A percentile compares a stretch with the other conserved stretches of the same genome.
Conservation (phyloP, 306 rosid species). For the Nissolia schottii region DNA sequence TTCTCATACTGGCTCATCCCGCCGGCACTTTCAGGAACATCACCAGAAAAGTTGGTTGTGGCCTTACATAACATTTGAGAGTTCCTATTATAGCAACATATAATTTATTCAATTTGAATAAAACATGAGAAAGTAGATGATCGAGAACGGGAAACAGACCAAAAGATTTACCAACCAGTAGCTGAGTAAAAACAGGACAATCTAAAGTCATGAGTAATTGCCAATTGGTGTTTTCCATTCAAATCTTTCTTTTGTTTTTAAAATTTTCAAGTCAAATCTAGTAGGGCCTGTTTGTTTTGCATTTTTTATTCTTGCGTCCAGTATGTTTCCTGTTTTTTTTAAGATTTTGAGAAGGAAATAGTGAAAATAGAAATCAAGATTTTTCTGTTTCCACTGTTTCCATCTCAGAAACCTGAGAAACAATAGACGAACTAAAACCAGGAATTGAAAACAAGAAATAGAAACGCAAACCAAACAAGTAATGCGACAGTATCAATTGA, state of each 20-base stretch:
- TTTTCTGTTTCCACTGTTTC: no score
- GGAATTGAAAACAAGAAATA: no score
- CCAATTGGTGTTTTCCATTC: background rate
- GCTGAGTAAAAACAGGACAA: background rate
- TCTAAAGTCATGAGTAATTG: background rate
- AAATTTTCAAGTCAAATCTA: background rate
- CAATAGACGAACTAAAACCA: no score
- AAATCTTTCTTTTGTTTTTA: background rate
- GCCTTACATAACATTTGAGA: conserved; percentile 58
- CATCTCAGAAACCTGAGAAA: no score
- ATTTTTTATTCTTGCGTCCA: no score
- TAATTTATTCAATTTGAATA: conserved; percentile 1
- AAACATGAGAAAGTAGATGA: background rate
- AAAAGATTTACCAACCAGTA: background rate
- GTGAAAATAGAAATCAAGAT: no score
- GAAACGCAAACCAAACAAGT: no score
- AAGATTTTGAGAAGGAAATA: no score
- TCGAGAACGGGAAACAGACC: background rate
- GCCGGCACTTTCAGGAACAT: conserved; percentile 40
- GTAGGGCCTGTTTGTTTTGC: no score
- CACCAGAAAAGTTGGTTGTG: conserved; percentile 55
- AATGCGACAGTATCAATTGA: background rate
- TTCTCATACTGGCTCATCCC: conserved; percentile 62
- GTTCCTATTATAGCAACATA: conserved; percentile 38
- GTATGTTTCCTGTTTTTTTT: no score